Evolutionary conservation across 306 rosid species (phyloP), one percentile per base, ranked within the genome.

Genomic region (Castanea sativa): DNA sequence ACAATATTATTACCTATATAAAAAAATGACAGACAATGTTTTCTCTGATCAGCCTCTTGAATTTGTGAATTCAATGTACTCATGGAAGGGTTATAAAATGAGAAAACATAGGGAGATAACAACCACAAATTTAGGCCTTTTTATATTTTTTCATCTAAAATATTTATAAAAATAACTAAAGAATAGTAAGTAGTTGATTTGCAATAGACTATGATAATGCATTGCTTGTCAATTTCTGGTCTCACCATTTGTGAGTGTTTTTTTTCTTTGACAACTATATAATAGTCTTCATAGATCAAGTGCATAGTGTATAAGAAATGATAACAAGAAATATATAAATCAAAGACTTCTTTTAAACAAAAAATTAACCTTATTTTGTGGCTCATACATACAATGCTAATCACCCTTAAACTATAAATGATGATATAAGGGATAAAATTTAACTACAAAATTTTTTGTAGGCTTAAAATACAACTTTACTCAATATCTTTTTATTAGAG

Each of bases 1-100:
- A 10, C 76, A 21, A 63, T 49, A 16, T 76, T 23, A 38, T 76
- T 23, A 38, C 45, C 45, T 38, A 38, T 38, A 38, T 7, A 38
- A 38, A 38, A 77, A 53, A 67, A 56, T 52, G 21, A 67, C 23
- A 19, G 49, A 10, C 76, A 21, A 69, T 12, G 53, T 78, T 29
- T 43, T 78, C 69, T 73, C 73, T 80, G 60, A 55, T 55, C 67
- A 35, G 23, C 51, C 51, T 19, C 77, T 35, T 73, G 55, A 32
- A 67, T 9, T 38, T 82, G 60, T 74, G 15, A 27, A 57, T 73
- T 32, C 83, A 16, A 53, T 68, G 67, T 9, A 15, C 23, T 32
- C 25, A 45, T 74, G 64, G 51, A 29, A 68, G 33, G 13, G 27
- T 43, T 18, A 41, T 41, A 23, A 4, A 14, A 3, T 4, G 29